Evolutionary conservation across 2,329 filamentous ascomycete species (phyloP).

Genomic region (Aspergillus thermomutatus): DNA sequence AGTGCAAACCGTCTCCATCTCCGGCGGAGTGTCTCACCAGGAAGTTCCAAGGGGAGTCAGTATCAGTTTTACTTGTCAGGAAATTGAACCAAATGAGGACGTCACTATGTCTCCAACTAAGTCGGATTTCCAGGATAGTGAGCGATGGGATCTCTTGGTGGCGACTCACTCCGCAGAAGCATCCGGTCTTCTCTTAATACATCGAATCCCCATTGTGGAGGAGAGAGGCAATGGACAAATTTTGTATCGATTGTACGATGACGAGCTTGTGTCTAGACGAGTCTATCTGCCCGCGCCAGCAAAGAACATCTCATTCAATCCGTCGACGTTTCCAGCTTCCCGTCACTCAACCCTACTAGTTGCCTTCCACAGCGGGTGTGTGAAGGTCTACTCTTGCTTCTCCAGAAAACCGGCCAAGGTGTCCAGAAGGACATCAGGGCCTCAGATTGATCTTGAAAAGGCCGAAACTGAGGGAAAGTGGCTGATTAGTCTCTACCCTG

Average conservation of each 20-base stretch:
- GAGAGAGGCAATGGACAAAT: constrained; percentile 14
- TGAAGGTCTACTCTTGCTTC: constrained; percentile 57
- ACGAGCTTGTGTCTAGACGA: constrained; percentile 44
- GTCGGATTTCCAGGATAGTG: constrained; percentile 12
- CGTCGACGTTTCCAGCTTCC: constrained; percentile 49
- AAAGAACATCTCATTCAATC: constrained; percentile 52
- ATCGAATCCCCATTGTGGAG: constrained; percentile 39
- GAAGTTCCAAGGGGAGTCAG: constrained; percentile 50
- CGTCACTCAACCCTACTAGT: constrained; percentile 56
- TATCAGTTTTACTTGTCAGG: constrained; percentile 51
- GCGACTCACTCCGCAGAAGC: constrained; percentile 46
- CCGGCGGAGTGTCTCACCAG: constrained; percentile 47
- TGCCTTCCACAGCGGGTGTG: constrained; percentile 52
- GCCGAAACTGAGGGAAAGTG: constrained; percentile 39
- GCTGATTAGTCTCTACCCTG: constrained; percentile 43
- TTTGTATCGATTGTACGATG: constrained; percentile 28
- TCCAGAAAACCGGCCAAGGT: constrained; percentile 29
- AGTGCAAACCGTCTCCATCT: constrained; percentile 49
- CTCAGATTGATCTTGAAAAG: constrained; percentile 30
- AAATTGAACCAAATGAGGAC: constrained; percentile 27
- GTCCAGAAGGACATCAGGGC: constrained; percentile 25
- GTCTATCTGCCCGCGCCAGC: constrained; percentile 49
- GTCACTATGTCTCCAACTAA: constrained; percentile 27
- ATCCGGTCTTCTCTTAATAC: constrained; percentile 43
- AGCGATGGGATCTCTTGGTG: constrained; percentile 44